Base-by-base conservation (phyloP, 2,329 filamentous ascomycete species). In the Emericellopsis cladophorae region DNA sequence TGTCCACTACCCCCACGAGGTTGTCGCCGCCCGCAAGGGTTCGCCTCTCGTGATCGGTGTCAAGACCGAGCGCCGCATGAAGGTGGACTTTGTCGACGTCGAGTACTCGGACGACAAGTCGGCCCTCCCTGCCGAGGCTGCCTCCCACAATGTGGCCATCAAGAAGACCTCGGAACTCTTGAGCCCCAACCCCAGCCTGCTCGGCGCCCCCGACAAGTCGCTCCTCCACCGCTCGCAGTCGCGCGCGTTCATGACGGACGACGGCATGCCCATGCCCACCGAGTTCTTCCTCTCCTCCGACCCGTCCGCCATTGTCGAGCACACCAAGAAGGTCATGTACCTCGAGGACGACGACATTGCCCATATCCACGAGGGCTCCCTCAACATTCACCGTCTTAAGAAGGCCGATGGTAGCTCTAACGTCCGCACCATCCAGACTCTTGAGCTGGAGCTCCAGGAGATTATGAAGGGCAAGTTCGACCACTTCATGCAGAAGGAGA, bases 391-490 rank as follows among this genome's bases (percentile, higher is more conserved):
- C 75, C 87, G 92, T 59, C 75, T 96, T 53, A 89, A 85, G 67
- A 96, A 96, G 79, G 84, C 89, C 53, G 90, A 96, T 60, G 90
- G 90, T 51, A 89, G 84, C 59, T 94, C 87, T 67, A 95, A 96
- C 60, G 88, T 96, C 53, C 89, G 92, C 62, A 87, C 85, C 54
- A 98, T 98, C 62, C 92, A 98, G 76, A 98, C 92, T 42, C 79
- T 98, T 42, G 92, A 98, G 74, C 84, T 98, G 39, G 88, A 98
- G 74, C 82, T 98, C 49, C 92, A 98, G 72, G 89, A 98, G 73
- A 98, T 98, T 67, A 98, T 98, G 92, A 98, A 98, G 82, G 92
- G 92, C 66, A 93, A 92, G 62, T 98, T 96, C 67, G 92, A 98
- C 65, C 92, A 98, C 72, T 98, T 95, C 75, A 98, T 98, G 92